Conservation (phyloP, 1,284 basidiomycete genomes). For the Athelia psychrophila region DNA sequence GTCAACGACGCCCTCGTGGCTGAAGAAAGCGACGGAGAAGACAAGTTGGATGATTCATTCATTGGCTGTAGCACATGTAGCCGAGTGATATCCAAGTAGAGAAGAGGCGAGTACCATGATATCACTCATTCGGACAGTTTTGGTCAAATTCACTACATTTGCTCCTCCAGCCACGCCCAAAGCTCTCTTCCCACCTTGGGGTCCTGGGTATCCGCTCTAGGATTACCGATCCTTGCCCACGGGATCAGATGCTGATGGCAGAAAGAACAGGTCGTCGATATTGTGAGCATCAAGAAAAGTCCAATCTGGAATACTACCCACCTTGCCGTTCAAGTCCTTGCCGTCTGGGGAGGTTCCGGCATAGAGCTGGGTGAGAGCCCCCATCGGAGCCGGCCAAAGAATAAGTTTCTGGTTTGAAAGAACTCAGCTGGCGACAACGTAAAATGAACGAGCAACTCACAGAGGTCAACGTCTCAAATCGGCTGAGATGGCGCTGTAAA, state of each 20-base stretch:
- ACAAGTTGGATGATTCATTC: constrained; percentile 30
- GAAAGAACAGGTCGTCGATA: too few relatives aligned
- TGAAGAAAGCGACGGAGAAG: constrained; percentile 32
- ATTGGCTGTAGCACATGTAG: too few relatives aligned
- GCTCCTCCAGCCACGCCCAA: constrained; percentile 29
- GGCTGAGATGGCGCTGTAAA: constrained; percentile 9
- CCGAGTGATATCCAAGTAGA: too few relatives aligned
- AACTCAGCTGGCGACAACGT: not conserved
- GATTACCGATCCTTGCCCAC: constrained; percentile 20
- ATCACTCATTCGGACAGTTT: too few relatives aligned
- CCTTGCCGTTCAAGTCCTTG: constrained; percentile 25
- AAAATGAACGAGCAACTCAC: constrained; percentile 1
- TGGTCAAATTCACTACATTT: constrained; percentile 3
- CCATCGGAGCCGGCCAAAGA: constrained; percentile 18
- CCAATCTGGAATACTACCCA: constrained; percentile 6
- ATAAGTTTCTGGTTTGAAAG: constrained; percentile 10
- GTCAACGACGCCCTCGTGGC: constrained; percentile 48
- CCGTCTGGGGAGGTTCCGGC: constrained; percentile 32
- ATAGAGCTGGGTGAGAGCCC: constrained; percentile 36
- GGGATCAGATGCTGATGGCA: constrained; percentile 22
- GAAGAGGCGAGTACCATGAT: too few relatives aligned
- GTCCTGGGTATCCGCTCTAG: constrained; percentile 13
- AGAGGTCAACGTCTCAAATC: not conserved
- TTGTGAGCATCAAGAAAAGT: too few relatives aligned
- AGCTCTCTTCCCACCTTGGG: constrained; percentile 19